Percentiles rank a stretch among this genome's conserved stretches.
Evolutionary conservation across 2,329 filamentous ascomycete species (phyloP).

Genomic region (Ascochyta fabae): DNA sequence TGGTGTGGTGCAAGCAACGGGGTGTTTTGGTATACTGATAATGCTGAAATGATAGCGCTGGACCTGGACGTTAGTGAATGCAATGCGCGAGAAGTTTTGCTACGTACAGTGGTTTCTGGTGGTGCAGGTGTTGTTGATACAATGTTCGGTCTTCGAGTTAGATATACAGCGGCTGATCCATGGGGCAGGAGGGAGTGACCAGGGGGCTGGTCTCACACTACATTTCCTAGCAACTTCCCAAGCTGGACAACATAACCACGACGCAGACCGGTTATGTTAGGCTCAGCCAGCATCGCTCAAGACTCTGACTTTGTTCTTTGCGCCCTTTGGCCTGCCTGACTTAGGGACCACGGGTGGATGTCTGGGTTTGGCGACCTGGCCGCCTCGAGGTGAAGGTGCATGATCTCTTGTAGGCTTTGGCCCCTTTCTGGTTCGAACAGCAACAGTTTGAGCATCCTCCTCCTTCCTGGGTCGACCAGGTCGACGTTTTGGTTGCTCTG

Average conservation of each 20-base stretch:
- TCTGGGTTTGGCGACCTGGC: conserved; percentile 1
- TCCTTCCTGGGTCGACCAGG: conserved; percentile 3
- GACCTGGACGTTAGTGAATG: neutral
- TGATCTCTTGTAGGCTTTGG: neutral
- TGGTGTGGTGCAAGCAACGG: neutral
- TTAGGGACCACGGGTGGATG: neutral
- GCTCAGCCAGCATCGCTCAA: neutral
- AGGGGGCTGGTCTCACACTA: neutral
- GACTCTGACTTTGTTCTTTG: conserved; percentile 21
- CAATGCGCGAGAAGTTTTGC: neutral
- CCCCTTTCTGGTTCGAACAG: neutral
- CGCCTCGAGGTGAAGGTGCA: conserved; percentile 12
- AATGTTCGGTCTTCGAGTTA: neutral
- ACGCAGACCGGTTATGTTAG: neutral
- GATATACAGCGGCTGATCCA: neutral
- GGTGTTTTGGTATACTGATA: neutral
- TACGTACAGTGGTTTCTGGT: neutral
- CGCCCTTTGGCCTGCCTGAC: conserved; percentile 26
- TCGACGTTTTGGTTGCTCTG: neutral
- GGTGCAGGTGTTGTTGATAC: neutral
- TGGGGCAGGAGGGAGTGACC: neutral
- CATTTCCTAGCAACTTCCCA: neutral
- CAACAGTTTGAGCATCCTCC: neutral
- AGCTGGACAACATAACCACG: neutral
- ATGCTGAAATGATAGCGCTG: neutral